Evolutionary conservation across 75 land plant genomes (phyloP), one percentile per base, ranked within the genome.

Genomic region (Cunninghamia lanceolata): DNA sequence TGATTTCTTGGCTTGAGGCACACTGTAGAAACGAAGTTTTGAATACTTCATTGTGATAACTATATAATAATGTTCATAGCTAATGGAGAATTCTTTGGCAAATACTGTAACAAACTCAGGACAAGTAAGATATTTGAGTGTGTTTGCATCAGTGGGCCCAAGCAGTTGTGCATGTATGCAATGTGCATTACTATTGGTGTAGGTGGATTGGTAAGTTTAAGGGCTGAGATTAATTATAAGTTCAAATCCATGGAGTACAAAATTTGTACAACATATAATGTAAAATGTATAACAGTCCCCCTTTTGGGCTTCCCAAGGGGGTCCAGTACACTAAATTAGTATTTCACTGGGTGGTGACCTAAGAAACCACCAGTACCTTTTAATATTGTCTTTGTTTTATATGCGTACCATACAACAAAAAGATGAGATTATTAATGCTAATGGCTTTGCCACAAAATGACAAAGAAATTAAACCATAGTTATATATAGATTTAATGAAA

Each of bases 1-100:
- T 98, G 47, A 89, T 94, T 30, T 63, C 90, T 15, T 98, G 99
- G 99, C 93, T 98, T 40, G 99, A 96, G 89, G 34, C 83, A 36
- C 93, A 87, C 34, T 88, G 63, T 54, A 35, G 9, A 32, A 83
- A 54, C 54, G 16, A 4, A 2, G 63, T 73, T 11, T 11, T 73
- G 36, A 11, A 25, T 63, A 73, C 14, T 9, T 13, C 36, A 30
- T 73, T 25, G 34, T 32, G 11, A 73, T 10, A 3, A 34, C 75
- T 9, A 73, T 73, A 34, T 73, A 73, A 3, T 34, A 11, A 10
- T 73, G 36, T 73, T 34, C 15, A 73, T 11, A 34, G 34, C 36
- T 13, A 73, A 73, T 73, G 14, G 36, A 73, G 75, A 73, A 14
- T 73, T 34, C 2, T 34, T n/a, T 70, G 34, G 34, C 36, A 3